Evolutionary conservation across 1,284 basidiomycete genomes (phyloP).

Genomic region (Ganoderma boninense): DNA sequence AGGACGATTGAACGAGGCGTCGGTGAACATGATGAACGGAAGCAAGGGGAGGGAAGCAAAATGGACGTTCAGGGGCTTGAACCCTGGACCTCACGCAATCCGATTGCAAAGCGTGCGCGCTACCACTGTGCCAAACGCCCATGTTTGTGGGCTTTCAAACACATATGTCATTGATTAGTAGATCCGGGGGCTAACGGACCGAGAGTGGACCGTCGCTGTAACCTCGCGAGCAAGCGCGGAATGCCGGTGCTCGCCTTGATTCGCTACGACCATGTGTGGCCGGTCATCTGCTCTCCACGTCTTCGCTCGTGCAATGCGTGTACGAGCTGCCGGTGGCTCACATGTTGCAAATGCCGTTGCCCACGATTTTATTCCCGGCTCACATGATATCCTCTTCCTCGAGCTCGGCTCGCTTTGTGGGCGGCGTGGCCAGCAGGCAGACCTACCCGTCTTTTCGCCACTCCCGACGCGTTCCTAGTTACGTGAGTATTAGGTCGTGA

Average conservation of each 20-base stretch:
- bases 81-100: slow-evolving; percentile 19
- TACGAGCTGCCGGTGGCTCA: too few relatives aligned
- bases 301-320: not conserved
- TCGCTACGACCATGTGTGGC: not conserved
- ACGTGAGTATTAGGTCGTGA: not conserved
- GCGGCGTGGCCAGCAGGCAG: not conserved
- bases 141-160: not conserved
- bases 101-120: slow-evolving; percentile 17
- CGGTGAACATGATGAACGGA: not conserved
- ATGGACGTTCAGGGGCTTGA: slow-evolving; percentile 20
- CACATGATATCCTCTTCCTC: slow-evolving; percentile 8
- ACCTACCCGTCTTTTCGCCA: not conserved
- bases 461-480: not conserved
- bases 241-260: not conserved
- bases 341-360: not conserved
- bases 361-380: not conserved
- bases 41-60: slow-evolving; percentile 4
- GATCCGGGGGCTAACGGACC: not conserved
- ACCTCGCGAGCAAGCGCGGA: not conserved
- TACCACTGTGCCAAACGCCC: slow-evolving; percentile 22
- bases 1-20: not conserved
- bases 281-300: slow-evolving; percentile 3
- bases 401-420: not conserved
- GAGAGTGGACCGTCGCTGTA: slow-evolving; percentile 4
- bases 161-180: not conserved